Base-by-base conservation (phyloP, 306 rosid species). In the Clitoria ternatea region DNA sequence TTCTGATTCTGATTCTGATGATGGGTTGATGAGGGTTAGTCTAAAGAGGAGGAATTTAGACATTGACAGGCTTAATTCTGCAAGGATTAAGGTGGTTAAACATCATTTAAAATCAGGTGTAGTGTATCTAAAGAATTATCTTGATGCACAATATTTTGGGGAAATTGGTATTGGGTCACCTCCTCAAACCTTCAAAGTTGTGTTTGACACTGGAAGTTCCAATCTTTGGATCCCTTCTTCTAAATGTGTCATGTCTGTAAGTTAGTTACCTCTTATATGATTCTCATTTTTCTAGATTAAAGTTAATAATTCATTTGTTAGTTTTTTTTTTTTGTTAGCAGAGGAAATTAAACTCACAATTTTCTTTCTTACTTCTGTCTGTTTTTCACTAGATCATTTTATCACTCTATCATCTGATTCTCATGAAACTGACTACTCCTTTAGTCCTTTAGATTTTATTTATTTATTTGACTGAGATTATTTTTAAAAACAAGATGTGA, bases 121-220 rank as follows among this genome's bases (percentile, higher is more conserved):
- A 66, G 88, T 92, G 15, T 79, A 75, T 22, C 84, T 92, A 11
- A 92, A 87, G 81, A 92, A 92, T 61, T 92, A 92, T 82, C 84
- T 89, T 85, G 96, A 87, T 78, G 96, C 96, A 69, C 98, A 92
- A 66, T 92, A 92, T 67, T 89, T 82, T 72, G 98, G 98, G 17
- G 98, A 92, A 81, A 89, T 92, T 68, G 92, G 92, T 59, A 78
- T 91, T 37, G 97, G 97, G 11, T 74, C 93, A 26, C 97, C 96
- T 2, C 85, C 97, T 26, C 97, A 91, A 76, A 91, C 33, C 77
- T 91, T 91, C 74, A 84, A 77, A 42, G 96, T 91, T 6, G 73
- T 91, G 40, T 91, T 91, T 64, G 97, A 91, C 74, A 91, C 97
- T 27, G 97, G 97, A 52, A 91, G 97, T 69, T 89, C 97, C 3